phyloP scores from a whole-genome alignment of 345 rosid species.

The Gossypium ekmanianum region DNA sequence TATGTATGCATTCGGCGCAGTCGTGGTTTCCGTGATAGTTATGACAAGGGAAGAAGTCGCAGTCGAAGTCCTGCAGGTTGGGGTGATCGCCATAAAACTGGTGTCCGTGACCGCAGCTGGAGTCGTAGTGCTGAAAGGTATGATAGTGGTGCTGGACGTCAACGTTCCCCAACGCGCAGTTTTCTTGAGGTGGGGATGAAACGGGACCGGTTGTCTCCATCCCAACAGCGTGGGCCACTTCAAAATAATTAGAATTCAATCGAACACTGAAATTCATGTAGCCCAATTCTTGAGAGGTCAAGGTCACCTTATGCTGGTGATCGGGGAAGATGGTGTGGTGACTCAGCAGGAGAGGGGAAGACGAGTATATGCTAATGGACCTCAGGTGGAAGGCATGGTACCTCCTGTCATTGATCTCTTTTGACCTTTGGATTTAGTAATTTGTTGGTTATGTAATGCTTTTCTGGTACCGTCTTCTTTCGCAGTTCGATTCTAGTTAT shows the following conservation, averaged over 20 bases:
- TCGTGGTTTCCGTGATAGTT: conserved; percentile 10
- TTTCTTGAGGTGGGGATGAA: neutral
- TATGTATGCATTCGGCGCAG: neutral
- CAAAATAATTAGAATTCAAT: neutral
- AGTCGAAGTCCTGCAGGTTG: conserved; percentile 18
- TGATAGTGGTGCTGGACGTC: neutral
- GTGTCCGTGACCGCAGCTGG: neutral
- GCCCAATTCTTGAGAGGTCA: neutral
- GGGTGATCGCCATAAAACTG: conserved; percentile 1
- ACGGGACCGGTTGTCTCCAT: neutral
- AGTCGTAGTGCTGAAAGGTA: neutral
- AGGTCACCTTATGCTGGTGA: neutral
- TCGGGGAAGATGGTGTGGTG: neutral
- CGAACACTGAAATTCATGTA: neutral
- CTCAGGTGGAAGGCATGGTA: neutral
- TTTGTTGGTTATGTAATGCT: neutral
- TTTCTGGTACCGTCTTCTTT: neutral
- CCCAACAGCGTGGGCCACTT: neutral
- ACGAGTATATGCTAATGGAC: neutral
- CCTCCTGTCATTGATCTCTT: neutral
- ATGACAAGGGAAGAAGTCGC: conserved; percentile 9
- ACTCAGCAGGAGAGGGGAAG: neutral
- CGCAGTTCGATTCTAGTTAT: neutral
- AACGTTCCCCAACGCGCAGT: neutral
- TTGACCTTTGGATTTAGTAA: neutral